phyloP scores from a whole-genome alignment of 176 grass and related monocot genomes.

The Carex cristatella region DNA sequence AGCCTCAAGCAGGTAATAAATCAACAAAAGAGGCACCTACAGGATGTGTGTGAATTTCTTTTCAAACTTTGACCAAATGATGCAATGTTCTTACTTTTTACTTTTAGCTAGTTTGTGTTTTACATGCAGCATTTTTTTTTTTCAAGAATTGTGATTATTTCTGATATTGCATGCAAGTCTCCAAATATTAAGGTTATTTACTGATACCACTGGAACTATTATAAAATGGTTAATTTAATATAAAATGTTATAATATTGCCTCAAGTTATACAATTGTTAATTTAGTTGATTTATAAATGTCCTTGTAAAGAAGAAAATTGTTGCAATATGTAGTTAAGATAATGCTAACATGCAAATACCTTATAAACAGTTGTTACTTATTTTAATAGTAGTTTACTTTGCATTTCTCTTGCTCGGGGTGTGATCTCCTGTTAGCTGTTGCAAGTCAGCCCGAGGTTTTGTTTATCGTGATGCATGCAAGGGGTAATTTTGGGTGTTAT shows the following conservation, averaged over 20 bases:
- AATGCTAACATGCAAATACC: neutral
- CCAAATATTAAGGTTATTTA: neutral
- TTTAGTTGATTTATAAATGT: neutral
- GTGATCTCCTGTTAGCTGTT: neutral
- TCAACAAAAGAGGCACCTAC: neutral
- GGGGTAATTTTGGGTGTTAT: neutral
- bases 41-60: neutral
- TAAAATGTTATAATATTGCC: neutral
- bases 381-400: neutral
- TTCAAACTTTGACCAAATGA: conserved; percentile 8
- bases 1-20: conserved; percentile 70
- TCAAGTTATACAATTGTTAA: neutral
- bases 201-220: neutral
- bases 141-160: conserved; percentile 1
- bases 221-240: conserved; percentile 5
- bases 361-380: neutral
- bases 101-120: neutral
- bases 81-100: neutral
- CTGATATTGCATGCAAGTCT: neutral
- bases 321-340: neutral
- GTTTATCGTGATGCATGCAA: conserved; percentile 3
- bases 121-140: neutral
- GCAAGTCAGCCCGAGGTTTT: neutral
- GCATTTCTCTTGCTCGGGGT: neutral
- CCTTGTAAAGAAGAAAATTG: neutral